phyloP scores from a whole-genome alignment of 2,329 filamentous ascomycete species.

The Phoma herbarum region DNA sequence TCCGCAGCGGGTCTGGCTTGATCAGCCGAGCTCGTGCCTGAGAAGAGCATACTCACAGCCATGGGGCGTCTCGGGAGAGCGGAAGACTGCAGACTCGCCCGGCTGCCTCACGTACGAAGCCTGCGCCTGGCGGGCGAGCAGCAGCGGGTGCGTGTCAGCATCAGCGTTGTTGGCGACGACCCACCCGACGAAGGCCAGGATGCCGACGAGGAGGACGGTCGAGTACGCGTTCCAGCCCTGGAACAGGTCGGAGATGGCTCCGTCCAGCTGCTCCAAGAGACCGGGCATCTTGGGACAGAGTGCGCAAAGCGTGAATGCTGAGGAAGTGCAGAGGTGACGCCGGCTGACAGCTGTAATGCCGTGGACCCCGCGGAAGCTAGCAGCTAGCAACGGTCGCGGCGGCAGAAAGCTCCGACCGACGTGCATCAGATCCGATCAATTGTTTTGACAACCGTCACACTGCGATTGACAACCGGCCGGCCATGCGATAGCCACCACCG shows the following conservation, averaged over 20 bases:
- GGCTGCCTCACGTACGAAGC: conserved; percentile 81
- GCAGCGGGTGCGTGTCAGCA: conserved; percentile 89
- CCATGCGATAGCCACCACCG: neutral
- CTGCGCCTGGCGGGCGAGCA: conserved; percentile 84
- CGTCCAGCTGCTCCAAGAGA: conserved; percentile 74
- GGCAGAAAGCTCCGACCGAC: conserved; percentile 15
- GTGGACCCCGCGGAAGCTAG: neutral
- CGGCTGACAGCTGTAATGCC: too few species aligned
- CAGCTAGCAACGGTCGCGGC: too few species aligned
- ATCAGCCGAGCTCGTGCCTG: conserved; percentile 28
- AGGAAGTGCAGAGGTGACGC: neutral
- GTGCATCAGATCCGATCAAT: neutral
- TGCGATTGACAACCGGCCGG: neutral
- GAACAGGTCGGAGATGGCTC: conserved; percentile 72
- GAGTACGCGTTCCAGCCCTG: conserved; percentile 85
- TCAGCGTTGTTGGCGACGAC: conserved; percentile 76
- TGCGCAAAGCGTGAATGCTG: neutral
- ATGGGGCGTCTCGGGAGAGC: conserved; percentile 84
- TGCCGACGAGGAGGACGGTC: conserved; percentile 71
- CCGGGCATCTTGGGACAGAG: conserved; percentile 47
- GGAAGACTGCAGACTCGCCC: conserved; percentile 85
- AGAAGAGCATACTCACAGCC: conserved; percentile 63
- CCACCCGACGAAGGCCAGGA: conserved; percentile 75
- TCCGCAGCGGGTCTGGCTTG: conserved; percentile 46
- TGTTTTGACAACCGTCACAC: conserved; percentile 24